Base-by-base conservation (phyloP, 2,329 filamentous ascomycete genomes). In the Botryotinia calthae region DNA sequence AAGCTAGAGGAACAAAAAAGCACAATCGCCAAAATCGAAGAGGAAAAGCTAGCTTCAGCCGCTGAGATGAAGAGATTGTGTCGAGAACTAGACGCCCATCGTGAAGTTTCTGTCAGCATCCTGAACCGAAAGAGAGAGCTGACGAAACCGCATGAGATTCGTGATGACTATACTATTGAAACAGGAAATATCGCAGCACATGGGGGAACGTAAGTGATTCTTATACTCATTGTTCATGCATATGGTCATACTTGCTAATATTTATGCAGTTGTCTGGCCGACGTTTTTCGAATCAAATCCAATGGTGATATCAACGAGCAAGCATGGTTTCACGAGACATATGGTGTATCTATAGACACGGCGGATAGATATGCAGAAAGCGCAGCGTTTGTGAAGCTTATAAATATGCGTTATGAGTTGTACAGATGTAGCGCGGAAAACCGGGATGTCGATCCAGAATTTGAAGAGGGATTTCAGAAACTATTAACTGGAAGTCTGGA, bases 131-230 rank as follows among this genome's bases (percentile, higher is more conserved):
- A 70, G 22, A 70, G 68, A 64, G 56, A 70, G 37, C 9, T 34
- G 18, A 48, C 16, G 42, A 70, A 64, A n/a, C 58, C 68, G 2
- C 31, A 20, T 22, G 56, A 63, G 16, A 34, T 18, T 42, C 68
- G 68, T 0, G 10, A 51, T n/a, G 68, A 64, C 7, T 42, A 70
- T 3, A 8, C 64, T 42, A 63, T 70, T 10, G 68, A 64, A 20
- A 37, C 46, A 28, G 68, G 68, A 25, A 70, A 63, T 20, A 20
- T 48, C 28, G n/a, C 68, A 40, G 42, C 56, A 40, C 56, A 70
- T 63, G 31, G 56, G 22, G 68, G 68, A 70, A 70, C 58, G 68
- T 70, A 46, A 64, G 68, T 70, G 14, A 37, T 48, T 62, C 22
- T 14, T 22, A 16, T 25, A 1, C 31, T 3, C 25, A 56, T 40